Evolutionary conservation across 305 asterid species (phyloP).

Genomic region (Solanum hybrid): DNA sequence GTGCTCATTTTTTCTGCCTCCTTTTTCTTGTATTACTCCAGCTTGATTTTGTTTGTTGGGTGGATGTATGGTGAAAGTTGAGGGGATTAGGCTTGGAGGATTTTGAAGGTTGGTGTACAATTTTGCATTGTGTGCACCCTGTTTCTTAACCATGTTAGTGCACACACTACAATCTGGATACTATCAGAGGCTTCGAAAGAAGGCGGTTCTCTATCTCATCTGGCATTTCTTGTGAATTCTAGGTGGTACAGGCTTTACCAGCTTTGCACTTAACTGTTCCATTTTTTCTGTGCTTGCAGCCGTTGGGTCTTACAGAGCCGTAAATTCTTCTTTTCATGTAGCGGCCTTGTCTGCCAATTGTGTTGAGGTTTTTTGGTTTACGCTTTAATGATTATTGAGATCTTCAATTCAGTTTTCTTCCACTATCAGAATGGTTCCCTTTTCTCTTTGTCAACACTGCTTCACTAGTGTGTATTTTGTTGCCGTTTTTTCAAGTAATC

Average conservation of each 20-base stretch:
- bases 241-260: neutral
- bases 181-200: neutral
- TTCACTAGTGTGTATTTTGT: neutral
- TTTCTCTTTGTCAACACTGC: neutral
- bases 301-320: neutral
- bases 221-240: neutral
- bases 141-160: neutral
- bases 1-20: neutral
- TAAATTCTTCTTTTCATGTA: neutral
- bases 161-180: neutral
- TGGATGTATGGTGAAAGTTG: neutral
- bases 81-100: neutral
- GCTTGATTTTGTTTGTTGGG: neutral
- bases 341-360: neutral
- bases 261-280: neutral
- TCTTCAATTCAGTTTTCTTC: neutral
- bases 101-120: neutral
- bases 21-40: neutral
- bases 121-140: neutral
- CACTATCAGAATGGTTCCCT: neutral
- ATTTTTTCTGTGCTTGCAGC: neutral
- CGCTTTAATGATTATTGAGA: neutral
- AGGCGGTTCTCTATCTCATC: neutral
- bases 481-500: neutral
- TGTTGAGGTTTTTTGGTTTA: neutral